These are phyloP conservation scores for Magnusiomyces suaveolens DNA, from an alignment of 1,139 yeast genomes.

Conservation along the genomic window DNA sequence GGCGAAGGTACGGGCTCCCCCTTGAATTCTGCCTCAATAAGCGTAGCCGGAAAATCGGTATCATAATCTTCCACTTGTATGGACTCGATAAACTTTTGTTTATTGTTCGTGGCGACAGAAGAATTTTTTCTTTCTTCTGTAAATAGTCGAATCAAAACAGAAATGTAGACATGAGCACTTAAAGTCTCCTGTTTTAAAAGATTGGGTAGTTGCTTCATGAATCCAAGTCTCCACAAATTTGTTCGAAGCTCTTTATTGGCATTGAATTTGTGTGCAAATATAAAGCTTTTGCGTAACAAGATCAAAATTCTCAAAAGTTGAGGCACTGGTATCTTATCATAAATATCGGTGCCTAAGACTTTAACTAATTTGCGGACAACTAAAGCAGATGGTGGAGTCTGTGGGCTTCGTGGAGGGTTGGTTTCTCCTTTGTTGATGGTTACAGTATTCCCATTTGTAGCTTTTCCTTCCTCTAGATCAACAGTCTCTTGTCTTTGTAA, in stretches of 20 bases:
- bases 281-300: conserved; percentile 58
- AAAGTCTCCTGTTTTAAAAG: conserved; percentile 84
- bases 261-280: conserved; percentile 78
- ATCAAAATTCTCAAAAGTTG: conserved; percentile 51
- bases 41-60: not conserved
- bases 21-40: not conserved
- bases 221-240: conserved; percentile 82
- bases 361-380: conserved; percentile 3
- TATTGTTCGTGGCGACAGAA: conserved; percentile 9
- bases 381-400: conserved; percentile 3
- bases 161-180: conserved; percentile 78
- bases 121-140: conserved; percentile 46
- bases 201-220: conserved; percentile 87
- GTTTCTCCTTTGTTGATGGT: not conserved
- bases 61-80: conserved; percentile 3
- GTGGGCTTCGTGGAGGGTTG: not conserved
- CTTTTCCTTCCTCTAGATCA: not conserved
- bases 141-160: conserved; percentile 70
- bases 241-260: conserved; percentile 80
- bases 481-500: conserved; percentile 47
- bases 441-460: conserved; percentile 1
- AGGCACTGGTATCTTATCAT: conserved; percentile 55
- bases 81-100: conserved; percentile 6
- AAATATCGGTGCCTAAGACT: conserved; percentile 37
- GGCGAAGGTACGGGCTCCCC: not conserved